Evolutionary conservation across 257 asterid species (phyloP).

Genomic region (Voacanga thouarsii): DNA sequence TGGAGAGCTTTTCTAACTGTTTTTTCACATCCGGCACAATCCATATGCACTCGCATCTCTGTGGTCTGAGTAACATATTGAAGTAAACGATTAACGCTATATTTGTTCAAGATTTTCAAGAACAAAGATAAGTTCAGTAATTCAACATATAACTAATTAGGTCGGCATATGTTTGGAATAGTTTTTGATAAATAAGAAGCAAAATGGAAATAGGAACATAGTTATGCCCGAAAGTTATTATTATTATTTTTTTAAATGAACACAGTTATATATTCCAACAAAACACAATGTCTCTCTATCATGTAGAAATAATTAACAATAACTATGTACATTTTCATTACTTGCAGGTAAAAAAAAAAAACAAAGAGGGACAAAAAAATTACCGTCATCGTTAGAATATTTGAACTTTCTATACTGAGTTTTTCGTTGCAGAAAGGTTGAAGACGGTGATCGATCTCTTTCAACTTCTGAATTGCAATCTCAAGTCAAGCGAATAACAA

Average conservation of each 20-base stretch:
- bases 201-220: no score
- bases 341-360: not conserved
- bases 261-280: no score
- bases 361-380: not conserved
- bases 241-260: no score
- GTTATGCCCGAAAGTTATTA: no score
- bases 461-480: not conserved
- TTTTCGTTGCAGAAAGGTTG: not conserved
- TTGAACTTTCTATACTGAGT: not conserved
- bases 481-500: not conserved
- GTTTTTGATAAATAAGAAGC: no score
- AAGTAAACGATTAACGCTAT: not conserved
- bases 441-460: not conserved
- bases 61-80: conserved; percentile 33
- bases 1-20: conserved; percentile 59
- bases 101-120: no score
- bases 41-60: conserved; percentile 76
- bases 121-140: no score
- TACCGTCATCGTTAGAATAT: not conserved
- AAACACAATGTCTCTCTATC: no score
- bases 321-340: no score
- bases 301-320: no score
- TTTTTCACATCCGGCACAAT: conserved; percentile 69
- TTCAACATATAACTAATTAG: no score
- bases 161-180: no score